Evolutionary conservation across 2,329 filamentous ascomycete genomes (phyloP).

Genomic region (Neonectria sp.): DNA sequence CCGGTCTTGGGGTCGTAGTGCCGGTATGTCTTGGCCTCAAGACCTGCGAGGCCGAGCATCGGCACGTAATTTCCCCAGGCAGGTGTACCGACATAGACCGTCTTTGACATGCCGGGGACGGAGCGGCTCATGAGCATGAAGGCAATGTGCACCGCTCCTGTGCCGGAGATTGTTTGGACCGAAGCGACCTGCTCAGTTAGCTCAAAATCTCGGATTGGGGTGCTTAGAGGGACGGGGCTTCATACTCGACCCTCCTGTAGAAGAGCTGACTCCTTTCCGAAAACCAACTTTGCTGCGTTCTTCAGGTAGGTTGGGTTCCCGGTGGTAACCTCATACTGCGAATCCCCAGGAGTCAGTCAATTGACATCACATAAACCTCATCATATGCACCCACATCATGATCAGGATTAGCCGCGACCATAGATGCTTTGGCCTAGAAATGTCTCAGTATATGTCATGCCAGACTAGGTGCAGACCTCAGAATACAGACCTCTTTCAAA

Average conservation of each 20-base stretch:
- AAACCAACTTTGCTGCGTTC: constrained; percentile 49
- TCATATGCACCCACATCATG: constrained; percentile 45
- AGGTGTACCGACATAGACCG: constrained; percentile 47
- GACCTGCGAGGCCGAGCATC: constrained; percentile 49
- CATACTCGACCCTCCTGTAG: constrained; percentile 26
- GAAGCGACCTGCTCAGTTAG: constrained; percentile 46
- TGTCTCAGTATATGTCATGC: background rate
- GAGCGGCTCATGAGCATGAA: constrained; percentile 49
- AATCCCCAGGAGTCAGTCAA: background rate
- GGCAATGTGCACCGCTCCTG: constrained; percentile 55
- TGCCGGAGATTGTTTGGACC: constrained; percentile 57
- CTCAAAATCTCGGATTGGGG: too few relatives aligned
- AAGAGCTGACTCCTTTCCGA: constrained; percentile 42
- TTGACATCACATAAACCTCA: background rate
- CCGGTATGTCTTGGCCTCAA: constrained; percentile 48
- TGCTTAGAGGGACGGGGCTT: background rate
- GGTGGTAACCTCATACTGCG: constrained; percentile 53
- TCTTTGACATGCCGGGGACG: constrained; percentile 36
- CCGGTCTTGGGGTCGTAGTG: constrained; percentile 48
- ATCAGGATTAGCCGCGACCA: constrained; percentile 39
- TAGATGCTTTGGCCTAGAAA: constrained; percentile 42
- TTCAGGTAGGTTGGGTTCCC: constrained; percentile 50
- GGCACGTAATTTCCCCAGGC: constrained; percentile 54
- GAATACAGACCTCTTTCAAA: constrained; percentile 35
- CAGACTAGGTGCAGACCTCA: background rate